Base-by-base conservation (phyloP, 1,139 yeast species). In the Pichia sp. region DNA sequence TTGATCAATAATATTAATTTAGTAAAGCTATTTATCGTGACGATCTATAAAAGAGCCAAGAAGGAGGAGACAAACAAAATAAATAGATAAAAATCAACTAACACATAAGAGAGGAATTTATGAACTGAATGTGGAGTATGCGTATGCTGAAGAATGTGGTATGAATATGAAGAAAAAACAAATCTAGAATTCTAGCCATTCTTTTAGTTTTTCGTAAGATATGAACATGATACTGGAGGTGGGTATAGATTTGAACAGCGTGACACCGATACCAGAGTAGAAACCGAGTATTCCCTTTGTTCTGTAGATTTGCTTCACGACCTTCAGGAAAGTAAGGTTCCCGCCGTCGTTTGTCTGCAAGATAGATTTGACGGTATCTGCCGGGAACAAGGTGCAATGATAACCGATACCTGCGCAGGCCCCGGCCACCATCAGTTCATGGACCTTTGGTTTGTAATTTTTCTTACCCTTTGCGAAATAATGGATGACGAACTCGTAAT, bases 141-240 rank as follows among this genome's bases (percentile, higher is more conserved):
- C n/a, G 6, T 36, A 36, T 36, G 40, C 40, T 5, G 40, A 36
- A 15, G 40, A 36, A 36, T 36, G 15, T 36, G 40, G 15, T 36
- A 11, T 31, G 34, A 19, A 19, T 19, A 31, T 31, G 11, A 36
- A 15, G 15, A 15, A 43, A 16, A 8, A 46, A 38, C 15, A 10
- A 36, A 15, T 11, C 40, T 36, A 30, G 5, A 43, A 47, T 7
- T 41, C 49, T 8, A 59, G 49, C 4, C 49, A 34, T 23, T 57
- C 67, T 67, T 85, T 85, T 56, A 89, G 69, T 40, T 80, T 72
- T 67, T 90, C 96, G 66, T 90, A 90, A 13, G 85, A 76, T 63
- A 86, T 82, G 71, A 92, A 92, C 45, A 92, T 89, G 36, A 86
- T 76, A 2, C 97, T 97, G 64, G 90, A 89, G 1, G 97, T 90